Conservation (phyloP, 345 rosid genomes). For the Gossypium sturtianum region DNA sequence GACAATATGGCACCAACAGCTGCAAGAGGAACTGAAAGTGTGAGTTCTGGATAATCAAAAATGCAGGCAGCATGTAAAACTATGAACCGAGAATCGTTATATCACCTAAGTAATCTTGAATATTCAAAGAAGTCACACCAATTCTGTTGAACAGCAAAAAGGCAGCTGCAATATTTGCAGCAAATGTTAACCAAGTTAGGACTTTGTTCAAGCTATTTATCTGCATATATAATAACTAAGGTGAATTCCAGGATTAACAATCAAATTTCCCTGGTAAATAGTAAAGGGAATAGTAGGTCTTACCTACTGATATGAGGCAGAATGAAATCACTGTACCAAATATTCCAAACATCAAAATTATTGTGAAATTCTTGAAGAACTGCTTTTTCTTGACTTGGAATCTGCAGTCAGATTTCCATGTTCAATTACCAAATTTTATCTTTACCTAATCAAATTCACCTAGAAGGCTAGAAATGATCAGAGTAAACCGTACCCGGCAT, state of each 20-base stretch:
- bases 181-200: slow-evolving; percentile 7
- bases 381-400: slow-evolving; percentile 81
- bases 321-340: slow-evolving; percentile 65
- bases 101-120: slow-evolving; percentile 48
- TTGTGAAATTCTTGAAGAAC: slow-evolving; percentile 66
- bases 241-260: not conserved
- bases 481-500: slow-evolving; percentile 52
- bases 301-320: slow-evolving; percentile 57
- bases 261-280: not conserved
- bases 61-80: not conserved
- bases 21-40: slow-evolving; percentile 21
- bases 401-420: slow-evolving; percentile 33
- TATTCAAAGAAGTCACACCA: slow-evolving; percentile 35
- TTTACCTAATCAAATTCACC: not conserved
- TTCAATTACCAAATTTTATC: too few species aligned
- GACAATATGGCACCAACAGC: slow-evolving; percentile 71
- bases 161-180: slow-evolving; percentile 33
- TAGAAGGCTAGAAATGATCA: not conserved
- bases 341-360: slow-evolving; percentile 59
- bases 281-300: not conserved
- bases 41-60: slow-evolving; percentile 8
- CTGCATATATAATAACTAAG: not conserved
- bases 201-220: not conserved
- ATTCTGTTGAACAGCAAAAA: slow-evolving; percentile 32
- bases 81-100: not conserved